Evolutionary conservation across 1,139 yeast species (phyloP), one percentile per base, ranked within the genome.

Genomic region (Yamadazyma mexicana): DNA sequence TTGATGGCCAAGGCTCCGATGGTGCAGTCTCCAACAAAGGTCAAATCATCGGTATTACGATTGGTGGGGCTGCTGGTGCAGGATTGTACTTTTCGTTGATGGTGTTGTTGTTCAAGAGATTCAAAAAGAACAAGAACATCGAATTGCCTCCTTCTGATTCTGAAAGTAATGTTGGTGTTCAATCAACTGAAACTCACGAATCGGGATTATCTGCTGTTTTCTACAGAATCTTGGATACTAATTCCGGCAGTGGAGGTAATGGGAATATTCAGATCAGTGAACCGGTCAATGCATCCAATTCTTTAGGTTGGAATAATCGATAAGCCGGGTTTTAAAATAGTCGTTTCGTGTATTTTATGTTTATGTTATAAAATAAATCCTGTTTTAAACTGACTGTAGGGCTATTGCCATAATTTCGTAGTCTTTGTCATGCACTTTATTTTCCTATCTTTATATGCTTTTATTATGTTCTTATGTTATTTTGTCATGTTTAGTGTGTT

Each of bases 1-100:
- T 73, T 47, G 79, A 71, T 45, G 54, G 61, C 5, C 40, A 50
- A 12, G 31, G 33, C 12, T 15, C 35, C 12, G 30, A 35, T 9
- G 54, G 54, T 25, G 37, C 48, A 15, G 40, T 53, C 1, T 42
- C 55, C 31, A 58, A 58, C 43, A 67, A 65, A 35, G 75, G 72
- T 17, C 69, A 68, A 42, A 66, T 80, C 33, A 75, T 80, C 15
- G 86, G 84, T 27, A 67, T 82, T 25, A 73, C 83, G 20, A 66
- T 83, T 36, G 89, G 89, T 41, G 78, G 86, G n/a, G 78, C 82
- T 17, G 75, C 77, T 20, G 92, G 91, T 40, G 77, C 82, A 42
- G 66, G 74, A 5, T 58, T 75, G 18, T 83, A 82, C 58, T 64
- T 83, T 58, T 64, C 77, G 1, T 64, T 78, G 31, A 72, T 83